Conservation (phyloP, 2,329 filamentous ascomycete genomes). For the Lachnellula arida region DNA sequence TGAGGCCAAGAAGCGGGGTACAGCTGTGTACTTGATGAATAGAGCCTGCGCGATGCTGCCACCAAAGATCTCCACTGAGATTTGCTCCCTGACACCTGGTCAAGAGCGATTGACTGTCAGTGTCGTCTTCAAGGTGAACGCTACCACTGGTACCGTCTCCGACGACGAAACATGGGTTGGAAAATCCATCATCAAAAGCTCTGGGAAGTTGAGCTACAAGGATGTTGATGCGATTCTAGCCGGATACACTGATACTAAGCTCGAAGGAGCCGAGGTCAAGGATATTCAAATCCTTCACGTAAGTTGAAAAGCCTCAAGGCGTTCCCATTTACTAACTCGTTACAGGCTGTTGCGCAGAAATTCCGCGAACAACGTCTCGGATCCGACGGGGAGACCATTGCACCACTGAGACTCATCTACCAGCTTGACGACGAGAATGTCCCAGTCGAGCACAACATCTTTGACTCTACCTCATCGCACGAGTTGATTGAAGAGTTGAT, state of each 20-base stretch:
- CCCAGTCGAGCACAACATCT: constrained; percentile 93
- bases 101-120: constrained; percentile 88
- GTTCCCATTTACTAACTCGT: constrained; percentile 22
- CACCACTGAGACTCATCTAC: constrained; percentile 82
- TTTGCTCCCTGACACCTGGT: constrained; percentile 83
- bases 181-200: constrained; percentile 88
- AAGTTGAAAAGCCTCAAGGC: constrained; percentile 31
- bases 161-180: constrained; percentile 93
- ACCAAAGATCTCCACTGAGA: constrained; percentile 74
- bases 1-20: constrained; percentile 96
- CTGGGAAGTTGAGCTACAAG: constrained; percentile 76
- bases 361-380: constrained; percentile 86
- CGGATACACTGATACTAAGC: constrained; percentile 55
- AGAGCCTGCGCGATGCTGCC: constrained; percentile 80
- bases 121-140: constrained; percentile 87
- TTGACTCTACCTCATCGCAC: constrained; percentile 81
- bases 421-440: constrained; percentile 98
- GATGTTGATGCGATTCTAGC: constrained; percentile 80
- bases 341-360: constrained; percentile 72
- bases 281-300: constrained; percentile 77
- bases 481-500: constrained; percentile 94
- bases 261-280: constrained; percentile 63
- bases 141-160: constrained; percentile 69
- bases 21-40: constrained; percentile 91
- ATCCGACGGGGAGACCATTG: constrained; percentile 72